phyloP scores from a whole-genome alignment of 345 rosid genomes.

The Gossypium australe region DNA sequence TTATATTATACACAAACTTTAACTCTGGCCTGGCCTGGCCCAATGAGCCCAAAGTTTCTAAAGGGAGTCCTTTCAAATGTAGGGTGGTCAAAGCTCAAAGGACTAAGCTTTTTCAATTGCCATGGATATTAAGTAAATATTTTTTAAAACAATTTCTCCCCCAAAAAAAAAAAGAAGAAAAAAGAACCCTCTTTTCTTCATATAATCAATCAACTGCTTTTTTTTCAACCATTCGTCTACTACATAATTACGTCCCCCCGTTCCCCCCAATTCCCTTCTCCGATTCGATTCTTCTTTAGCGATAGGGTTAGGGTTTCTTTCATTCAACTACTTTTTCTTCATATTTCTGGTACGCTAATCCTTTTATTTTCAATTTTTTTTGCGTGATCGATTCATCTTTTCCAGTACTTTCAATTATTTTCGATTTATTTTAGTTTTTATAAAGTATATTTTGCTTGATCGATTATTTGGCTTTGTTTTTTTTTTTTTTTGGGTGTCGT shows the following conservation, averaged over 20 bases:
- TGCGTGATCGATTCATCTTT: neutral
- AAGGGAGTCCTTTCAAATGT: too few relatives aligned
- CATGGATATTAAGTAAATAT: neutral
- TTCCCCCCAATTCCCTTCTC: neutral
- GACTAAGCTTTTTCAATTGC: neutral
- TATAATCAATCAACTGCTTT: neutral
- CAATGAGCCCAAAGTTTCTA: too few relatives aligned
- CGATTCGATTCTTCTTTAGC: neutral
- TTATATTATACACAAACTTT: too few relatives aligned
- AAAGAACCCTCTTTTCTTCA: neutral
- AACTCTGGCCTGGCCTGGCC: too few relatives aligned
- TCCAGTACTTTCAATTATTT: too few relatives aligned
- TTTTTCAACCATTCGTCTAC: neutral
- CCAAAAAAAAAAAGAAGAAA: too few relatives aligned
- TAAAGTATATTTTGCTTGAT: neutral
- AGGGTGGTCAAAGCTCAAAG: neutral
- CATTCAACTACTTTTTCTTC: neutral
- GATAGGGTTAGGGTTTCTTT: constrained; percentile 14
- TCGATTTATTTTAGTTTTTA: neutral
- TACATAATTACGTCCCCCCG: neutral
- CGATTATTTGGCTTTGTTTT: neutral
- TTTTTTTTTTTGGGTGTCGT: neutral
- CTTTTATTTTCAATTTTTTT: neutral
- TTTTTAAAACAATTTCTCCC: neutral
- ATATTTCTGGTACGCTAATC: neutral